Evolutionary conservation across 2,329 filamentous ascomycete genomes (phyloP), one percentile per base, ranked within the genome.

Genomic region (Penicillium nordicum): DNA sequence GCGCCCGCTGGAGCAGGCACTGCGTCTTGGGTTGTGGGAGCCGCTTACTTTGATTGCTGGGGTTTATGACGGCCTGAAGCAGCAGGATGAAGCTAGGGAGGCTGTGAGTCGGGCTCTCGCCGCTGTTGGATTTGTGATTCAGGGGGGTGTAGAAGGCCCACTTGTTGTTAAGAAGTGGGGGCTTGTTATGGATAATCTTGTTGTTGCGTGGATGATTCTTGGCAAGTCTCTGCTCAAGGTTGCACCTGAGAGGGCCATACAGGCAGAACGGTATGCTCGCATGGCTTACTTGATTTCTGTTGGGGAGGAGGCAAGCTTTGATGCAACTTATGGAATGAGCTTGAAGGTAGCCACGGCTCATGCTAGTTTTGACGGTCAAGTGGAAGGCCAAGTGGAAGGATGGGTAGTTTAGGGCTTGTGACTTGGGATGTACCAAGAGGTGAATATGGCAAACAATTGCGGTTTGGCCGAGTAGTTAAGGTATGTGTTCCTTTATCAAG

Each of bases 231-330:
- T 74, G 63, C 11, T 47, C 16, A 30, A 23, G 6, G 16, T 69
- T 25, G 64, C 52, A 18, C 59, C 61, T 3, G 50, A 53, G 0
- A 57, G 68, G 1, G 62, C 57, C 14, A 32, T n/a, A 18, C 52
- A 61, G 38, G 70, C 71, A 11, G 57, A 66, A 16, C 36, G 58
- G 8, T 75, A 72, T 63, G 72, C 72, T 2, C 70, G 50, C 23
- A 49, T 63, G 2, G 58, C 63, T n/a, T 75, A 74, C 57, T 63
- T 48, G 44, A 67, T 76, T 1, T 62, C 66, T 41, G 58, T 74
- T 32, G 72, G 74, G 0, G 73, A 76, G 57, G 68, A 72, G 44
- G 65, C 63, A 30, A 70, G 64, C 5, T 74, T 72, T 58, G 66
- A 66, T 5, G 52, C 52, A 12, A 57, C 47, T 1, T 59, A 60